These are phyloP conservation scores for Penicillium sp. DNA, from an alignment of 2,329 filamentous ascomycete species.

Conservation along the genomic window DNA sequence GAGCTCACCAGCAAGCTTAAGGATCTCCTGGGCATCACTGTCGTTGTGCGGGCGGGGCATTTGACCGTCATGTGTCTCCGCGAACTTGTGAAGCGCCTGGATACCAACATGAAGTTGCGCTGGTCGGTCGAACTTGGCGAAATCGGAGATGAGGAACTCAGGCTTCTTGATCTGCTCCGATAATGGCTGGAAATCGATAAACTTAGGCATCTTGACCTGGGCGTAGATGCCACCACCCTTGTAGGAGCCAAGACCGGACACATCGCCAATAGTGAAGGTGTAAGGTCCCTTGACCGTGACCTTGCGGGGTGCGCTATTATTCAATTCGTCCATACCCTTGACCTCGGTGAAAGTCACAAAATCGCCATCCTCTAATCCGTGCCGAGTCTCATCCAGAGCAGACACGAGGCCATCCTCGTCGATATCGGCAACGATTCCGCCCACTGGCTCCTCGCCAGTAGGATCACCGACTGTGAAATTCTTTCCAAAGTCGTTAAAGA, in stretches of 20 bases:
- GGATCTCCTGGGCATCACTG: constrained; percentile 74
- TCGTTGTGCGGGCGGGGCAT: constrained; percentile 83
- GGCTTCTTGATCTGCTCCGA: constrained; percentile 77
- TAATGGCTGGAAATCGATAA: constrained; percentile 82
- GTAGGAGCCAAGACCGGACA: constrained; percentile 83
- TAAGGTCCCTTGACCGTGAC: constrained; percentile 94
- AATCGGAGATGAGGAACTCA: constrained; percentile 89
- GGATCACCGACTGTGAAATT: constrained; percentile 88
- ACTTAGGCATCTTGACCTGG: constrained; percentile 98
- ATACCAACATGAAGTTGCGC: constrained; percentile 89
- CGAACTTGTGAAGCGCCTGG: constrained; percentile 87
- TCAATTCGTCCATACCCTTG: constrained; percentile 86
- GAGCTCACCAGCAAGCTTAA: constrained; percentile 73
- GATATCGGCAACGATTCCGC: constrained; percentile 86
- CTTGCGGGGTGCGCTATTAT: constrained; percentile 80
- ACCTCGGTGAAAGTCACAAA: constrained; percentile 93
- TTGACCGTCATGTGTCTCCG: constrained; percentile 66
- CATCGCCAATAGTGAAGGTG: constrained; percentile 94
- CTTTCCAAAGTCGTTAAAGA: constrained; percentile 96
- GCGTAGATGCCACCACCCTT: constrained; percentile 84
- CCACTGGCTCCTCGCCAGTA: constrained; percentile 83
- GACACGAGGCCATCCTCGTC: constrained; percentile 89
- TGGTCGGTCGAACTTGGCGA: constrained; percentile 95
- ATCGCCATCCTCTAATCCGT: constrained; percentile 94
- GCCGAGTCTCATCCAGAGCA: constrained; percentile 88